Evolutionary conservation across 306 rosid species (phyloP).

Genomic region (Begonia masoniana): DNA sequence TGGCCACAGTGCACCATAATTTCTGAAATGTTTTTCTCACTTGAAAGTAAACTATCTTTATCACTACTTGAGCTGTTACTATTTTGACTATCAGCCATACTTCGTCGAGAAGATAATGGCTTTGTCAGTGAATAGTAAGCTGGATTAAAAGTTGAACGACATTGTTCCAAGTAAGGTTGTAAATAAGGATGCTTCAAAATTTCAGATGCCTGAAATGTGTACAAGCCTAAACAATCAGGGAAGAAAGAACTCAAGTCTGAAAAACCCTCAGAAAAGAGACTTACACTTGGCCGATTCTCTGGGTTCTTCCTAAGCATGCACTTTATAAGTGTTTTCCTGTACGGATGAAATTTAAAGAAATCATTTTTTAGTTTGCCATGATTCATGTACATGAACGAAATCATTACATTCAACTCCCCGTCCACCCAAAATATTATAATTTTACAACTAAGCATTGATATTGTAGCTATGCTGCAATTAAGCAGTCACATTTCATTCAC

Average conservation of each 20-base stretch:
- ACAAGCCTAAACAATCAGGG: slow-evolving; percentile 3
- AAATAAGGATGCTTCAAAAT: slow-evolving; percentile 90
- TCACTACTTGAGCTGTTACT: slow-evolving; percentile 81
- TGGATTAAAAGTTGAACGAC: slow-evolving; percentile 55
- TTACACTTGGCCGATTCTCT: slow-evolving; percentile 90
- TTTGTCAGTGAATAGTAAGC: slow-evolving; percentile 45
- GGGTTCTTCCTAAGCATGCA: slow-evolving; percentile 96
- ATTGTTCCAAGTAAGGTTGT: slow-evolving; percentile 78
- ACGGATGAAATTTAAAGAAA: slow-evolving; percentile 10
- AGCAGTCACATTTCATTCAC: no score
- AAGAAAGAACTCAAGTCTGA: not conserved
- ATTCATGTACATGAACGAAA: no score
- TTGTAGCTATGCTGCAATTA: no score
- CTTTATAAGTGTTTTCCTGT: slow-evolving; percentile 92
- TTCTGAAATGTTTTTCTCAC: slow-evolving; percentile 42
- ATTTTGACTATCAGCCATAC: slow-evolving; percentile 83
- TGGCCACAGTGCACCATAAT: slow-evolving; percentile 21
- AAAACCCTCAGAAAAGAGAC: slow-evolving; percentile 4
- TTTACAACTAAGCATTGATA: no score
- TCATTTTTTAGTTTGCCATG: not conserved
- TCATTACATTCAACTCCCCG: no score
- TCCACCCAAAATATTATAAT: no score
- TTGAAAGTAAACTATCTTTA: slow-evolving; percentile 66
- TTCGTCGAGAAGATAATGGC: slow-evolving; percentile 44
- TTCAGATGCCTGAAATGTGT: slow-evolving; percentile 69